Base-by-base conservation (phyloP, 2,329 filamentous ascomycete species). In the Macrophomina tecta region DNA sequence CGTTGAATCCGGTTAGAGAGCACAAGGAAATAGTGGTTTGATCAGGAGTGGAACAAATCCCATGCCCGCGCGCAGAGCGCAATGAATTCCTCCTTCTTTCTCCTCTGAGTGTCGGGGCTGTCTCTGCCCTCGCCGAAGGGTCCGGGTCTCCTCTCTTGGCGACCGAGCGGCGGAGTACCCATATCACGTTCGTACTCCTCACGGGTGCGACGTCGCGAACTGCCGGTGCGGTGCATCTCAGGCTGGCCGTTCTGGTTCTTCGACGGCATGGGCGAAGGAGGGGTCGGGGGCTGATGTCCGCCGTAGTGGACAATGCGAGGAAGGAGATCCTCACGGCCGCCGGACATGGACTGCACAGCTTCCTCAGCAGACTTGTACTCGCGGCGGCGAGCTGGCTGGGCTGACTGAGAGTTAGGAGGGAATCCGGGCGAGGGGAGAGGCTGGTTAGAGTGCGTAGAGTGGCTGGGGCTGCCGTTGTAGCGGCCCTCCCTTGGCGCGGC, bases 351-450 rank as follows among this genome's bases (percentile, higher is more conserved):
- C 67, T 92, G 91, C 68, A 98, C 94, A 2, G 93, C 95, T 76
- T 99, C 95, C 78, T 99, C 95, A 12, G 95, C 95, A 3, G 94
- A 97, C 73, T 93, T 91, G 80, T 97, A 98, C 76, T 98, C 95
- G 67, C 94, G 87, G 11, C 89, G 84, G 68, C 94, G 88, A 23
- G 77, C 75, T 86, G 7, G 82, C 36, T 62, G 56, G 3, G 53
- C 79, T 56, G 85, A 83, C 70, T 83, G 73, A 67, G 82, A 76
- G 45, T 79, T 79, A 65, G 84, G 86, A 34, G 89, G 88, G 71
- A 93, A 91, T 68, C 90, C 87, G 1, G 93, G 94, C 1, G 93
- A 97, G 0, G 92, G 88, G 66, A 95, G 82, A 1, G 91, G 90
- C 60, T 89, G 85, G 69, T 86, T 90, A 34, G 85, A 86, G 79